phyloP scores from a whole-genome alignment of 495 filamentous ascomycete genomes.

The Aspergillus bertholletiae region DNA sequence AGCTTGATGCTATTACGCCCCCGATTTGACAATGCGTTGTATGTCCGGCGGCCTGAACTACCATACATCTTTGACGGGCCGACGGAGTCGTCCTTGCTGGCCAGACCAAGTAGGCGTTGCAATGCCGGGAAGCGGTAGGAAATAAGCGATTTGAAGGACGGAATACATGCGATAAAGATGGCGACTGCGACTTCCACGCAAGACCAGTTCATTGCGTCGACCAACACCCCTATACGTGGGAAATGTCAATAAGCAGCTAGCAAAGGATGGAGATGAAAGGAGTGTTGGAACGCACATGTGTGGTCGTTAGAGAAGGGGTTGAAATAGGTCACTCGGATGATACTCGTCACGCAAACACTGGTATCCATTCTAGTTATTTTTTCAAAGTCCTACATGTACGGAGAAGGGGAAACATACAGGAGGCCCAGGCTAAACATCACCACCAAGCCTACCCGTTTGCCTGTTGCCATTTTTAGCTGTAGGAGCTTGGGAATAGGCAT shows the following conservation, averaged over 20 bases:
- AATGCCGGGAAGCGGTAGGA: conserved; percentile 16
- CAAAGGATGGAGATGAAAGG: neutral
- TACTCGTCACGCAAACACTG: conserved; percentile 18
- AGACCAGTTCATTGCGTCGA: conserved; percentile 22
- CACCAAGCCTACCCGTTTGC: conserved; percentile 26
- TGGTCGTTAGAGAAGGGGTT: conserved; percentile 17
- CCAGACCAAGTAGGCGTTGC: conserved; percentile 13
- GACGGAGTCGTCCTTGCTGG: conserved; percentile 5
- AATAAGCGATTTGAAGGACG: conserved; percentile 19
- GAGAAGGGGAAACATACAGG: conserved; percentile 19
- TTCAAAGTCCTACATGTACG: neutral
- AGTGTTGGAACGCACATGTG: conserved; percentile 11
- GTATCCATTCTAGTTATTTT: neutral
- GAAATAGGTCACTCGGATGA: conserved; percentile 21
- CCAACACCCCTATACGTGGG: conserved; percentile 10
- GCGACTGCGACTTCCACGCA: conserved; percentile 20
- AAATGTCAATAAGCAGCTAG: neutral
- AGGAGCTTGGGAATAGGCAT: conserved; percentile 31
- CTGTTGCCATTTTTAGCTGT: conserved; percentile 22
- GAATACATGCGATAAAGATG: conserved; percentile 19
- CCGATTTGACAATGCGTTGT: conserved; percentile 2
- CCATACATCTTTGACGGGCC: conserved; percentile 13
- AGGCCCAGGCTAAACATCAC: conserved; percentile 33
- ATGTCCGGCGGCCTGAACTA: conserved; percentile 8
- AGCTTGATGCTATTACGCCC: conserved; percentile 9